Conservation (phyloP, 2,329 filamentous ascomycete genomes). For the Penicillium aurantiogriseum region DNA sequence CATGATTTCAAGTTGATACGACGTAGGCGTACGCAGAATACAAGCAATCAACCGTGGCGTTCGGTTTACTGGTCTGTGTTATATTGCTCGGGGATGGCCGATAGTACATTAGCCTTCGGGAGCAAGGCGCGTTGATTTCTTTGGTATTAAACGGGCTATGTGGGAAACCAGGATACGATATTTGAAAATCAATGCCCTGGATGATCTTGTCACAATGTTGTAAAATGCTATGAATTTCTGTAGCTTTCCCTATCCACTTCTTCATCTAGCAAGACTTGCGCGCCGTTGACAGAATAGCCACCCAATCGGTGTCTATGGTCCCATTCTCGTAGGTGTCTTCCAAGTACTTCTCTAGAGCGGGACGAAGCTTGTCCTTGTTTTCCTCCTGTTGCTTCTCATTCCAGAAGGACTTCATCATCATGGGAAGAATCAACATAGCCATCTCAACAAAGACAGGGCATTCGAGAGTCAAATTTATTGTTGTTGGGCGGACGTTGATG, state of each 20-base stretch:
- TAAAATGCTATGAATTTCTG: neutral
- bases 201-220: conserved; percentile 20
- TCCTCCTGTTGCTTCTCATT: conserved; percentile 28
- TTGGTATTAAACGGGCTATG: conserved; percentile 23
- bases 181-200: conserved; percentile 27
- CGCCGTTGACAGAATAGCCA: conserved; percentile 32
- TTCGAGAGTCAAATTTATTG: conserved; percentile 11
- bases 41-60: conserved; percentile 34
- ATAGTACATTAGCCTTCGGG: conserved; percentile 25
- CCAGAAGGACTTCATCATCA: conserved; percentile 29
- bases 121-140: conserved; percentile 29
- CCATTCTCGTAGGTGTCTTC: conserved; percentile 26
- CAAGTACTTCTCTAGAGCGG: conserved; percentile 26
- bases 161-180: conserved; percentile 28
- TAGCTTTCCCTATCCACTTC: neutral
- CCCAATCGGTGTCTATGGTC: conserved; percentile 25
- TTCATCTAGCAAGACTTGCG: conserved; percentile 23
- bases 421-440: conserved; percentile 20
- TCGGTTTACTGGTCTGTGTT: conserved; percentile 31
- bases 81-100: conserved; percentile 26
- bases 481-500: conserved; percentile 22
- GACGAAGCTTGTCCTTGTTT: conserved; percentile 18
- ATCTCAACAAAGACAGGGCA: conserved; percentile 25
- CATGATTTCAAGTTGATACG: conserved; percentile 27
- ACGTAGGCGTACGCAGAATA: conserved; percentile 14